Percentiles rank a stretch among this genome's conserved stretches.
phyloP scores from a whole-genome alignment of 768 basidiomycete genomes.

The Pulveroboletus sp. region DNA sequence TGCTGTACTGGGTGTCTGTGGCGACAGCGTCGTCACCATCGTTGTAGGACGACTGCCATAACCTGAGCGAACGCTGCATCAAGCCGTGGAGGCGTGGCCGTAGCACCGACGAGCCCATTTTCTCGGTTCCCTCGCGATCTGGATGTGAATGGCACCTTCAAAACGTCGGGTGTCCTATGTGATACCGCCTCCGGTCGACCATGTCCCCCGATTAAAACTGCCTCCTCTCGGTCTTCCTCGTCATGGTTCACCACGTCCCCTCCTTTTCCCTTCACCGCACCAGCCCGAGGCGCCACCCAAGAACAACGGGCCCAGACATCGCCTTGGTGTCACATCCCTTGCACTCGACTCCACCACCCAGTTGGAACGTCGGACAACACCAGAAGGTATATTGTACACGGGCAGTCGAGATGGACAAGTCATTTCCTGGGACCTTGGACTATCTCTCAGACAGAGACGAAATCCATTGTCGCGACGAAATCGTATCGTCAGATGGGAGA shows the following conservation, averaged over 20 bases:
- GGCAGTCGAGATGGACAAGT: constrained; percentile 87
- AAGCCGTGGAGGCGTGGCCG: constrained; percentile 3
- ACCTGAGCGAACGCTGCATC: not conserved
- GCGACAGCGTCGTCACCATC: not conserved
- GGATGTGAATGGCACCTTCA: constrained; percentile 40
- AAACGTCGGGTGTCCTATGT: constrained; percentile 82
- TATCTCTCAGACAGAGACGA: constrained; percentile 52
- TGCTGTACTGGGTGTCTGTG: not conserved
- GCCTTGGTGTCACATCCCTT: constrained; percentile 82
- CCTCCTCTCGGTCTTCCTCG: constrained; percentile 62
- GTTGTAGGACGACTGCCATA: constrained; percentile 3
- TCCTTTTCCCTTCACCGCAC: constrained; percentile 45
- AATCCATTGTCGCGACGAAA: constrained; percentile 14
- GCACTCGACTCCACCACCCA: constrained; percentile 82
- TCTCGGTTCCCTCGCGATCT: constrained; percentile 1
- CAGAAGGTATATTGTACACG: constrained; percentile 86
- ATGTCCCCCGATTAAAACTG: constrained; percentile 61
- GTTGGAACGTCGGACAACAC: constrained; percentile 56
- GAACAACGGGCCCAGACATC: constrained; percentile 66
- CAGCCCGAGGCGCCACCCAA: constrained; percentile 16
- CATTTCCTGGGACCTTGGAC: constrained; percentile 80
- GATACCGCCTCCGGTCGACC: constrained; percentile 64
- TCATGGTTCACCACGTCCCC: constrained; percentile 64
- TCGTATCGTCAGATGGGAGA: constrained; percentile 59
- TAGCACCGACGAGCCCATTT: not conserved